Evolutionary conservation across 2,329 filamentous ascomycete genomes (phyloP), one percentile per base, ranked within the genome.

Genomic region (Alternaria sp.): DNA sequence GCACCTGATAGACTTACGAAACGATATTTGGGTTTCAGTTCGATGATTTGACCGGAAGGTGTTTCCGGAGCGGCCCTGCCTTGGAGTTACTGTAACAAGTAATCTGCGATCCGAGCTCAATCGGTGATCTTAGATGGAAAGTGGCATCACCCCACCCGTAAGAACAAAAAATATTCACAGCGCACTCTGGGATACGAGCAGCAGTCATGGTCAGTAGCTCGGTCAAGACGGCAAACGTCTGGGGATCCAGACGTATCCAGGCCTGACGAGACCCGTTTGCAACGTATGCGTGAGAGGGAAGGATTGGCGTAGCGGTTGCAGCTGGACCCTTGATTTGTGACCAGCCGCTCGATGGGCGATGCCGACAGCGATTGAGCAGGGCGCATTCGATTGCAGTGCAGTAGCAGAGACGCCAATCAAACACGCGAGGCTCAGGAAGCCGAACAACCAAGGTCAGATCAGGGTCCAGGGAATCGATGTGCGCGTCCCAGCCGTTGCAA

Each of bases 361-460:
- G 56, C 40, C 55, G 60, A 63, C n/a, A 48, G 64, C 65, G 71
- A 72, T 70, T 70, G 57, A 16, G 52, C 68, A 64, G 59, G 32
- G 59, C 62, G 41, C 45, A 48, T 49, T 60, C 66, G 68, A 71
- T 69, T 49, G n/a, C 40, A 41, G 36, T 7, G 27, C 5, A 5
- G 27, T 4, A 25, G 25, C 25, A 53, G 27, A 22, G 30, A 44
- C 50, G 28, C 59, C 62, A 62, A 49, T 62, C 14, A 56, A 9
- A 12, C 1, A 1, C 0, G 41, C 32, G 46, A 52, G 40, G 28
- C 48, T 25, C 12, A 3, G n/a, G 12, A 11, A 22, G 48, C 40
- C 55, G 40, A 28, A n/a, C 28, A 22, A 53, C 22, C 43, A 55
- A 28, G 32, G 53, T 20, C 53, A 52, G 41, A 57, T 60, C 52